phyloP scores from a whole-genome alignment of 192 early-diverging fungal species.

The Umbelopsis isabellina region DNA sequence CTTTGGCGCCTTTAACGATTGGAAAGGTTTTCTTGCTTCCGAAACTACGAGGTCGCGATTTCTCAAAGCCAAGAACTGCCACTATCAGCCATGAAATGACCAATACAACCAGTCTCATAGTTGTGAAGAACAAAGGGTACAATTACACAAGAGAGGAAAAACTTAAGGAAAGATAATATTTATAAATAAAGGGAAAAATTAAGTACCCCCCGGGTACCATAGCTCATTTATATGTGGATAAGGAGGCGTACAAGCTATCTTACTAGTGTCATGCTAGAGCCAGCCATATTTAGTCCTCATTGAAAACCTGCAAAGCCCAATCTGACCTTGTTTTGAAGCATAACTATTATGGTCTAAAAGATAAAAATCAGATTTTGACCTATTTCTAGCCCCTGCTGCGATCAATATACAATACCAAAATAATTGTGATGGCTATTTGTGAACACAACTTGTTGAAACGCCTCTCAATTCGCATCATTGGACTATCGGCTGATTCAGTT shows the following conservation, averaged over 20 bases:
- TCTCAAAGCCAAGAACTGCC: neutral
- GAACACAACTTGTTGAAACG: too few relatives aligned
- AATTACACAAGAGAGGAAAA: neutral
- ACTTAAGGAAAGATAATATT: neutral
- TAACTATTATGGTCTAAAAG: neutral
- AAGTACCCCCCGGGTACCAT: too few relatives aligned
- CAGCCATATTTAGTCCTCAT: conserved; percentile 4
- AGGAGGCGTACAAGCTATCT: too few relatives aligned
- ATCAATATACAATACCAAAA: too few relatives aligned
- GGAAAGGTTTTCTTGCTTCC: neutral
- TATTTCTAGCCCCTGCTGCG: too few relatives aligned
- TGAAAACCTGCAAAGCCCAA: conserved; percentile 6
- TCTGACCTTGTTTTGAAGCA: conserved; percentile 15
- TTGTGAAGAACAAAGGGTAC: neutral
- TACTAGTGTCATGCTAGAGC: too few relatives aligned
- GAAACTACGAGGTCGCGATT: neutral
- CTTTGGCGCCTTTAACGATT: neutral
- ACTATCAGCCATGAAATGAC: conserved; percentile 10
- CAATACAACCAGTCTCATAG: neutral
- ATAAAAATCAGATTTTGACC: too few relatives aligned
- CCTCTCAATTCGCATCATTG: too few relatives aligned
- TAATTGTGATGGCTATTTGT: too few relatives aligned
- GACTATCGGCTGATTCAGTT: too few relatives aligned
- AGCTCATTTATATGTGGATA: too few relatives aligned
- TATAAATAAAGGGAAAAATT: neutral